Evolutionary conservation across 2,329 filamentous ascomycete genomes (phyloP).

Genomic region (Pseudopithomyces maydicus): DNA sequence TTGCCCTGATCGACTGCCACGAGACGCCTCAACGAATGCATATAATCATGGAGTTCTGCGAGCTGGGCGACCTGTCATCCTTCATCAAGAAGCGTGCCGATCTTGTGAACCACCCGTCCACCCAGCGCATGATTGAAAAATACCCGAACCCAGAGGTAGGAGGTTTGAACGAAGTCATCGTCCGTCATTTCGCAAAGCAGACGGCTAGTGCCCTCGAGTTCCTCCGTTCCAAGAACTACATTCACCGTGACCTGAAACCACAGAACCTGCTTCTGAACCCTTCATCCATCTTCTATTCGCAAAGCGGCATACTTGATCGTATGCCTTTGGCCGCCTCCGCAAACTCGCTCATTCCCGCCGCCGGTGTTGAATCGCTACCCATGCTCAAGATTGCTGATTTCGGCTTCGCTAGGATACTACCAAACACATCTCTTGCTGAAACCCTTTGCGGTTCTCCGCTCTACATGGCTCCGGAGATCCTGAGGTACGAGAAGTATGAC

Average conservation of each 20-base stretch:
- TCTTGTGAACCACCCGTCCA: constrained; percentile 77
- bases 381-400: constrained; percentile 99
- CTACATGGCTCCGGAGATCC: constrained; percentile 98
- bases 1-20: constrained; percentile 91
- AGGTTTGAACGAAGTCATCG: constrained; percentile 95
- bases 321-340: constrained; percentile 79
- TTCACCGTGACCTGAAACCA: constrained; percentile 96
- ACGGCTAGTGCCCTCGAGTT: constrained; percentile 91
- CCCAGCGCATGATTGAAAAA: constrained; percentile 87
- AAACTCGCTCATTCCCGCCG: constrained; percentile 78
- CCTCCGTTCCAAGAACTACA: constrained; percentile 80
- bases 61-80: constrained; percentile 88
- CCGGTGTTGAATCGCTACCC: constrained; percentile 81
- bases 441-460: constrained; percentile 95
- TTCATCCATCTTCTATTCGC: constrained; percentile 71
- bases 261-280: constrained; percentile 93
- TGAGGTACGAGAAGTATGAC: constrained; percentile 96
- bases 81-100: constrained; percentile 95
- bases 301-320: constrained; percentile 52
- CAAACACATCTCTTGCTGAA: constrained; percentile 88
- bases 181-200: constrained; percentile 94
- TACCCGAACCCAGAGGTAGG: constrained; percentile 84
- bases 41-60: constrained; percentile 98
- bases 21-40: constrained; percentile 89
- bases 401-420: constrained; percentile 92